Conservation (phyloP, 106 monocot species). For the Dioscorea zingiberensis region DNA sequence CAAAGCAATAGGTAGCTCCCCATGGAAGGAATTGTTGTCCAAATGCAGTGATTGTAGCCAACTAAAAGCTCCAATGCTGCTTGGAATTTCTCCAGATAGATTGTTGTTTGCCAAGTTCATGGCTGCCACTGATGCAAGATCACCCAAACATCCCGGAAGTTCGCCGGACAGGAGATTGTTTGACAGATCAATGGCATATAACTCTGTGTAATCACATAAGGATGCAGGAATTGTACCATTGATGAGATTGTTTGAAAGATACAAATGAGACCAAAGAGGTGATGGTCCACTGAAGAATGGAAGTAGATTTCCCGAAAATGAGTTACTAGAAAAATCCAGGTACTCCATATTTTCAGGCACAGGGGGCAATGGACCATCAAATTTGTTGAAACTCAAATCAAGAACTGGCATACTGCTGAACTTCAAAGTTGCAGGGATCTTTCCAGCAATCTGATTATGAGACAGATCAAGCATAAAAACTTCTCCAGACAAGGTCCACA, state of each 20-base stretch:
- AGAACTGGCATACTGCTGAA: neutral
- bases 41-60: constrained; percentile 3
- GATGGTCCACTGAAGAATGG: neutral
- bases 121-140: accelerated
- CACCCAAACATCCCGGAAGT: neutral
- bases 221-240: constrained; percentile 15
- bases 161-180: constrained; percentile 24
- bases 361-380: constrained; percentile 19
- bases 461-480: constrained; percentile 10
- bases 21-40: constrained; percentile 17
- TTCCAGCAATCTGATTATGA: constrained; percentile 18
- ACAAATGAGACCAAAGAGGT: neutral
- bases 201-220: neutral
- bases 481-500: constrained; percentile 26
- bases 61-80: neutral
- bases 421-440: neutral
- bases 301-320: constrained; percentile 9
- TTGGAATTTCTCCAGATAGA: constrained; percentile 14
- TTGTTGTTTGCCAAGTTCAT: constrained; percentile 20
- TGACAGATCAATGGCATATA: constrained; percentile 19
- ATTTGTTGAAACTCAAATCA: constrained; percentile 13
- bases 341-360: neutral
- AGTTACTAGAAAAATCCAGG: constrained; percentile 23
- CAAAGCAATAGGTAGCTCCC: constrained; percentile 16
- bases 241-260: constrained; percentile 12